A percentile compares a stretch with the other conserved stretches of the same genome.
Conservation (phyloP, 192 early-diverging fungal species). For the Gamsiella multidivaricata region DNA sequence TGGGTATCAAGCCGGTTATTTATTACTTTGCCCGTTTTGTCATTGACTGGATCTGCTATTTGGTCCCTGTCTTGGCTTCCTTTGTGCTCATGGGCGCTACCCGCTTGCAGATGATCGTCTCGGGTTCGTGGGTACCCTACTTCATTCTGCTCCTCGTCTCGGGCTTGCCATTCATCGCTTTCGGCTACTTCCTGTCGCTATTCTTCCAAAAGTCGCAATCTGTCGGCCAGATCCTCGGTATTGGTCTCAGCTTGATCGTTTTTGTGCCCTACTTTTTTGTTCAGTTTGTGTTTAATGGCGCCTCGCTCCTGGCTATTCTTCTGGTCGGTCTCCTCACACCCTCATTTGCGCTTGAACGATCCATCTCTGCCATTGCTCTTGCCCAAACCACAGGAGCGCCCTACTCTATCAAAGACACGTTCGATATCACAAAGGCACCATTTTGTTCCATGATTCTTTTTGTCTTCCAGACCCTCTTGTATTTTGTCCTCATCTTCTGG, state of each 20-base stretch:
- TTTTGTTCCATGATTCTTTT: conserved; percentile 75
- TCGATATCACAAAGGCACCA: conserved; percentile 71
- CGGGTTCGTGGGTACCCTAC: conserved; percentile 47
- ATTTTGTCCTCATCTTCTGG: conserved; percentile 34
- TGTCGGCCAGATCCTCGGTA: conserved; percentile 52
- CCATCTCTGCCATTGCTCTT: conserved; percentile 46
- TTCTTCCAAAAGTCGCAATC: conserved; percentile 47
- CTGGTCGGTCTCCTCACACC: conserved; percentile 38
- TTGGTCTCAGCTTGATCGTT: conserved; percentile 44
- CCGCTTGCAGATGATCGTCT: conserved; percentile 45
- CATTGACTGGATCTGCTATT: conserved; percentile 33
- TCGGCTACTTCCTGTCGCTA: conserved; percentile 51
- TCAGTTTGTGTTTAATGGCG: conserved; percentile 53
- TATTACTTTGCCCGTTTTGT: conserved; percentile 54
- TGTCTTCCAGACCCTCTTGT: conserved; percentile 65
- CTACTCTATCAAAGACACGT: conserved; percentile 75
- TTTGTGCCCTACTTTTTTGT: conserved; percentile 61
- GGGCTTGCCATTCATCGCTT: conserved; percentile 43
- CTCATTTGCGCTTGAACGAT: conserved; percentile 42
- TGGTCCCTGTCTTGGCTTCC: conserved; percentile 26
- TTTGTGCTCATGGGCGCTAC: conserved; percentile 37
- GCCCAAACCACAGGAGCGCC: conserved; percentile 57
- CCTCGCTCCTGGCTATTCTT: conserved; percentile 31
- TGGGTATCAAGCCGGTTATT: conserved; percentile 34
- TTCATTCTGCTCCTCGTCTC: conserved; percentile 38